Percentiles rank a stretch among this genome's conserved stretches.
These are phyloP conservation scores for Tricholoma matsutake DNA, from an alignment of 768 basidiomycete species.

Conservation along the genomic window DNA sequence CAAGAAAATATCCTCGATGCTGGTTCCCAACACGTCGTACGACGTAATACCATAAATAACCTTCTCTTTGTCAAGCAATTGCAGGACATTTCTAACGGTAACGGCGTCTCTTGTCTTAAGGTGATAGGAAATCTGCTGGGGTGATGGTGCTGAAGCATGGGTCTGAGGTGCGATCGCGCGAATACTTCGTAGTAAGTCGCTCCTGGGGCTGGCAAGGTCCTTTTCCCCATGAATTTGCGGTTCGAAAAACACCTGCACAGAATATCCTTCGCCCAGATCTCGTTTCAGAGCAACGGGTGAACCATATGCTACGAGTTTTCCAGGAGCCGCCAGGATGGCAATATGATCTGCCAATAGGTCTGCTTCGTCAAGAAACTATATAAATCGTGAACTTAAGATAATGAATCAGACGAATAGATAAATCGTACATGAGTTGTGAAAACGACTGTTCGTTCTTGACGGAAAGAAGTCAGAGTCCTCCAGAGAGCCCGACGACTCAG, in stretches of 20 bases:
- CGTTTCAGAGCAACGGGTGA: conserved; percentile 74
- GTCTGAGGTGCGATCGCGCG: conserved; percentile 43
- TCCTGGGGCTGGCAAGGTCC: conserved; percentile 18
- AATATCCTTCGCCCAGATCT: conserved; percentile 70
- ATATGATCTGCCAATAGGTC: conserved; percentile 76
- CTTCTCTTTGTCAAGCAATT: conserved; percentile 47
- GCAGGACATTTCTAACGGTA: conserved; percentile 54
- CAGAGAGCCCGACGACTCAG: conserved; percentile 75
- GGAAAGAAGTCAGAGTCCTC: conserved; percentile 67
- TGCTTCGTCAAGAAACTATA: conserved; percentile 73
- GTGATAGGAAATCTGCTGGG: conserved; percentile 48
- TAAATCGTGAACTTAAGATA: not conserved
- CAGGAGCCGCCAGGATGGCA: conserved; percentile 71
- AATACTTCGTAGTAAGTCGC: conserved; percentile 40
- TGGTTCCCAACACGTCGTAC: conserved; percentile 68
- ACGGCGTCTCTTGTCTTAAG: conserved; percentile 58
- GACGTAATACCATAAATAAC: conserved; percentile 38
- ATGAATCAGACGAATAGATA: not conserved
- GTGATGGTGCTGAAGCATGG: conserved; percentile 40
- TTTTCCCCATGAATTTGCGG: conserved; percentile 23
- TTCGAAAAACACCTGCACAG: conserved; percentile 51
- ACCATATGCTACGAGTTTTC: conserved; percentile 69
- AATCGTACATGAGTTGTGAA: conserved; percentile 75
- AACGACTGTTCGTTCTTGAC: conserved; percentile 63
- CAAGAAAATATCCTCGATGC: conserved; percentile 82